Percentiles rank a stretch among this genome's conserved stretches.
Evolutionary conservation across 441 rosid species (phyloP).

Genomic region (Iberis amara): DNA sequence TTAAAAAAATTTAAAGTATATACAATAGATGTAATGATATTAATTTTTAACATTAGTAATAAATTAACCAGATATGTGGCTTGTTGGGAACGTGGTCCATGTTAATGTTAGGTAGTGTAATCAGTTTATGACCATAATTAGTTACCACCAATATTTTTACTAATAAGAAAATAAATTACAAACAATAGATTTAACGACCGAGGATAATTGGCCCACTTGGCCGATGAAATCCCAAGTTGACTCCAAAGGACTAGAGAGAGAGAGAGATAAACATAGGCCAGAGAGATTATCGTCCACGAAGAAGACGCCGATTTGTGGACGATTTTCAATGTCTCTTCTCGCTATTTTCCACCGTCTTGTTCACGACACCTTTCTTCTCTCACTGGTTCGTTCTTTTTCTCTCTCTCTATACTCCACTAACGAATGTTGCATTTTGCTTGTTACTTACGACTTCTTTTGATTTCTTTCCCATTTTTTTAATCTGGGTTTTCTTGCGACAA

Average conservation of each 20-base stretch:
- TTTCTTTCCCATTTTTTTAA: background rate
- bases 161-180: too few relatives aligned
- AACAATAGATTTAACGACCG: background rate
- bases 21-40: too few relatives aligned
- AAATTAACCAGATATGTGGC: too few relatives aligned
- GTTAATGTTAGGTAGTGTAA: too few relatives aligned
- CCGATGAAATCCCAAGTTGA: constrained; percentile 22
- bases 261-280: background rate
- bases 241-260: constrained; percentile 18
- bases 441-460: constrained; percentile 22
- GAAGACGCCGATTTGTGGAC: constrained; percentile 22
- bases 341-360: constrained; percentile 17
- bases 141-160: background rate
- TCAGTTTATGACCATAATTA: too few relatives aligned
- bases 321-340: constrained; percentile 31
- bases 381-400: constrained; percentile 24
- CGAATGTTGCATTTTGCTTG: constrained; percentile 26
- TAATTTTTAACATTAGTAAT: too few relatives aligned
- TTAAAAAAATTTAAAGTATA: too few relatives aligned
- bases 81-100: too few relatives aligned
- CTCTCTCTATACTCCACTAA: constrained; percentile 6
- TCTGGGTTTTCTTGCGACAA: constrained; percentile 21
- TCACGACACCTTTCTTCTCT: constrained; percentile 22
- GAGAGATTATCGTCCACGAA: constrained; percentile 21
- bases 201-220: constrained; percentile 16